Base-by-base conservation (phyloP, 805 yeast species). In the Candida quercuum region DNA sequence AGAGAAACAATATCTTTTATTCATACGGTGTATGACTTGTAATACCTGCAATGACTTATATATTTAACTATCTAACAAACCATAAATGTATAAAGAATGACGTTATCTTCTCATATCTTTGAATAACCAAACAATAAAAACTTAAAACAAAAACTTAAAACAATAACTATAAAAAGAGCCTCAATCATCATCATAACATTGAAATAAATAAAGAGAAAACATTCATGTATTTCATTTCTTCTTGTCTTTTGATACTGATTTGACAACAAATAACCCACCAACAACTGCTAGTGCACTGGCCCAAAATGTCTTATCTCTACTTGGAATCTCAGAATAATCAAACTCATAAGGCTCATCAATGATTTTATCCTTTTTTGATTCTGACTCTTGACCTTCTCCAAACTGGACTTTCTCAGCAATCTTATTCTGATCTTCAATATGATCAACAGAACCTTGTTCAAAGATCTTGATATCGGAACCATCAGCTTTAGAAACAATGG, bases 191-290 rank as follows among this genome's bases (percentile, higher is more conserved):
- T 22, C 24, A 22, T 22, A 22, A 22, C n/a, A n/a, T n/a, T n/a
- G 14, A n/a, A 20, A 21, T n/a, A 3, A 21, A 24, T n/a, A n/a
- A n/a, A n/a, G n/a, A n/a, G n/a, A n/a, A n/a, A n/a, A n/a, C n/a
- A n/a, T n/a, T 22, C 24, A 22, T 22, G 11, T 8, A 22, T 22
- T 11, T 24, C 17, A 28, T 18, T 37, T 29, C 18, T 32, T 40
- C 18, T 35, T 39, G 13, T 37, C 28, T 32, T 32, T 43, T 39
- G 43, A 37, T 6, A 18, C 5, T 15, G n/a, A 14, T 27, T 45
- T 54, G 30, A 46, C 39, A 4, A 43, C 40, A 59, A 60, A 59
- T 61, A 64, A 57, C 20, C 49, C 45, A 19, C 52, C 55, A 32
- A 56, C 48, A 13, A 46, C 43, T 15, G 55, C 56, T 12, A 49